Base-by-base conservation (phyloP, 2,329 filamentous ascomycete species). In the Fusarium cyanostomum region DNA sequence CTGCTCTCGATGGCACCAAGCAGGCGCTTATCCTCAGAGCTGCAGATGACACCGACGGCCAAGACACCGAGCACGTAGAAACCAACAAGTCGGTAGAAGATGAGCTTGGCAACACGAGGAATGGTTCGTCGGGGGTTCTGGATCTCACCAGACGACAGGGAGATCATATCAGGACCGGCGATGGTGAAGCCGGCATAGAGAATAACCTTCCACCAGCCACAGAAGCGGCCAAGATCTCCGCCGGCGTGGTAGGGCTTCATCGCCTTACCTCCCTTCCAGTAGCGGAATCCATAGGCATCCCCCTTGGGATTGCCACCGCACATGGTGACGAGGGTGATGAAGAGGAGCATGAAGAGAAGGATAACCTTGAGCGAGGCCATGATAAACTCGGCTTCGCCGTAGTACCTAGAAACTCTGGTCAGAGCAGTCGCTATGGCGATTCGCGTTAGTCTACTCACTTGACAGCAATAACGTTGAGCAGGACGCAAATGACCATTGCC, bases 41-140 rank as follows among this genome's bases (percentile, higher is more conserved):
- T 84, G 50, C 84, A 78, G 24, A 85, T 78, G 42, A 87, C 80
- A 12, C 82, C 79, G 3, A 84, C 82, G 11, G 81, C 79, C 54
- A 87, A 83, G 34, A 89, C 82, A 80, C 80, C 64, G 72, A 92
- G 80, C n/a, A 92, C 82, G 75, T 92, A 92, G 77, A 92, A 92
- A 2, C 83, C 77, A 1, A 88, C 88, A 28, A 92, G 79, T 44
- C 90, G 87, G 74, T 89, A 91, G 75, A 92, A 92, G 30, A 92
- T 88, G 41, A 87, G 86, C 64, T 90, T 91, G 77, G 85, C 91
- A 1, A 90, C 89, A 56, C 83, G 84, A 1, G 89, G 89, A 75
- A 93, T 86, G 27, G 86, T 84, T 21, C 77, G 75, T 37, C 89
- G 83, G 3, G 89, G 88, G 71, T 90, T 89, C 68, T 88, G 82